Percentiles rank a stretch among this genome's conserved stretches.
phyloP scores from a whole-genome alignment of 2,329 filamentous ascomycete species.

The Cordyceps farinosa region DNA sequence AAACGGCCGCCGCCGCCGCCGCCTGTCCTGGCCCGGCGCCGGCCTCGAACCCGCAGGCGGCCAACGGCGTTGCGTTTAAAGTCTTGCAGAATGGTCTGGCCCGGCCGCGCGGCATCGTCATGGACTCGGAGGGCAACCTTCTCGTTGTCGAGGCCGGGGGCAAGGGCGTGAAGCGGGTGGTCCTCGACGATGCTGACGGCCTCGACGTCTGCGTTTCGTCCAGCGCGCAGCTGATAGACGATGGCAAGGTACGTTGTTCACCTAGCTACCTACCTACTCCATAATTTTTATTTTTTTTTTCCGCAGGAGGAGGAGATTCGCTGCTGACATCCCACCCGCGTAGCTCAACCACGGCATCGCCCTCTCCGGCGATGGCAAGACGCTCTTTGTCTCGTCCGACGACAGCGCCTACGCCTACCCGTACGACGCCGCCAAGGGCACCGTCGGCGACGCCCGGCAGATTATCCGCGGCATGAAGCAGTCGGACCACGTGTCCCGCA shows the following conservation, averaged over 20 bases:
- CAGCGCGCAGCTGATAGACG: constrained; percentile 27
- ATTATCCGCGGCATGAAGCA: constrained; percentile 56
- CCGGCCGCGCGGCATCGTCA: constrained; percentile 31
- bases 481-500: constrained; percentile 59
- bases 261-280: too few relatives aligned
- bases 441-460: constrained; percentile 39
- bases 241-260: constrained; percentile 24
- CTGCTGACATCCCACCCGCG: neutral
- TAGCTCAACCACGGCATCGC: constrained; percentile 50
- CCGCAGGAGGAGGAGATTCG: too few relatives aligned
- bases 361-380: constrained; percentile 43
- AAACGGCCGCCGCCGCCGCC: neutral
- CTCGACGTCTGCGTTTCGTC: constrained; percentile 29
- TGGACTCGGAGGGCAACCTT: constrained; percentile 36
- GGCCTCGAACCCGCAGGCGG: constrained; percentile 21
- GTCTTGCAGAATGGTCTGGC: constrained; percentile 27
- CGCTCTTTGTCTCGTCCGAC: constrained; percentile 48
- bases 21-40: constrained; percentile 13
- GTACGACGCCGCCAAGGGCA: constrained; percentile 52
- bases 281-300: too few relatives aligned
- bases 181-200: constrained; percentile 30
- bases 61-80: constrained; percentile 27
- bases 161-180: constrained; percentile 32
- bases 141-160: constrained; percentile 32
- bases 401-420: constrained; percentile 55